Percentiles rank a stretch among this genome's conserved stretches.
Conservation (phyloP, 2,329 filamentous ascomycete species). For the Cladophialophora chaetospira region DNA sequence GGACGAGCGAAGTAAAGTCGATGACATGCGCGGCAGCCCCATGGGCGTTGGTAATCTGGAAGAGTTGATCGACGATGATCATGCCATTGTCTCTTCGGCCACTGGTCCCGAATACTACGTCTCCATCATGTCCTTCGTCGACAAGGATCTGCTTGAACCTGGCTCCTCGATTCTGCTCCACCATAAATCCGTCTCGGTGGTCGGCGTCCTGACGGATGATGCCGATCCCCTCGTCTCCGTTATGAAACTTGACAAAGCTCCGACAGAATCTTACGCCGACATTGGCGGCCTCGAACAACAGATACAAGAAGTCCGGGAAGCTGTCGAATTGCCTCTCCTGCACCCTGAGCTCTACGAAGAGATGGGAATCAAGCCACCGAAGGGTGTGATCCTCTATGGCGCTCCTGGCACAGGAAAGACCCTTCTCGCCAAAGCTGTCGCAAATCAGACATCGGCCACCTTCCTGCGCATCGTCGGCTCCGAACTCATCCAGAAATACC, state of each 20-base stretch:
- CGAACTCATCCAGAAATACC: slow-evolving; percentile 97
- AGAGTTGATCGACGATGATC: slow-evolving; percentile 98
- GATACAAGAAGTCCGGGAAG: slow-evolving; percentile 97
- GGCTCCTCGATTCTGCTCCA: slow-evolving; percentile 93
- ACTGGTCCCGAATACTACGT: slow-evolving; percentile 99
- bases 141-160: slow-evolving; percentile 96
- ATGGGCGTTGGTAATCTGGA: slow-evolving; percentile 98
- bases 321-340: slow-evolving; percentile 89
- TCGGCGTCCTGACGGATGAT: slow-evolving; percentile 95
- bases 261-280: slow-evolving; percentile 96
- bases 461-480: slow-evolving; percentile 97
- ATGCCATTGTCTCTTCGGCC: slow-evolving; percentile 96
- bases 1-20: slow-evolving; percentile 90
- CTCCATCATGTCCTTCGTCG: slow-evolving; percentile 99
- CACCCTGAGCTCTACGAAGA: slow-evolving; percentile 98
- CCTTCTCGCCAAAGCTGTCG: slow-evolving; percentile 91
- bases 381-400: slow-evolving; percentile 98
- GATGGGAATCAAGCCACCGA: slow-evolving; percentile 99
- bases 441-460: slow-evolving; percentile 97
- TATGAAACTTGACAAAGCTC: slow-evolving; percentile 99
- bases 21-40: slow-evolving; percentile 97
- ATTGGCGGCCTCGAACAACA: slow-evolving; percentile 94
- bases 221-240: slow-evolving; percentile 93
- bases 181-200: slow-evolving; percentile 97
- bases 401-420: slow-evolving; percentile 97